Conservation (phyloP, 2,329 filamentous ascomycete species). For the Scedosporium boydii region DNA sequence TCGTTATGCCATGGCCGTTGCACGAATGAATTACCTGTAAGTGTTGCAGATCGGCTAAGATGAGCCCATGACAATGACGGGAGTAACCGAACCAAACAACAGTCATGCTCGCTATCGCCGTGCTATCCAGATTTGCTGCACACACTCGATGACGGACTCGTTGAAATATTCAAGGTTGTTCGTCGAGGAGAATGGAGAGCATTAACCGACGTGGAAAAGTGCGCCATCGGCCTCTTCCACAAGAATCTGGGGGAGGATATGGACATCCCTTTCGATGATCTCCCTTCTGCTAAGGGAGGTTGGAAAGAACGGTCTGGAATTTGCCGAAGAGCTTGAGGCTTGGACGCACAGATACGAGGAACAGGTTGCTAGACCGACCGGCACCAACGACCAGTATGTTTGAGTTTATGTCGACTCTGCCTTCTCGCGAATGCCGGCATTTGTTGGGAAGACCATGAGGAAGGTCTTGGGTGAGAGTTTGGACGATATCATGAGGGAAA, state of each 20-base stretch:
- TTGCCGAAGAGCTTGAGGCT: not conserved
- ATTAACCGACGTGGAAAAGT: not conserved
- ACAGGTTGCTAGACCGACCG: not conserved
- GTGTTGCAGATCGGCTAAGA: not conserved
- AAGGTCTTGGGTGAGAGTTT: no score
- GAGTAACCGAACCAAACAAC: no score
- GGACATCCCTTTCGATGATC: not conserved
- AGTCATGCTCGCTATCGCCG: not conserved
- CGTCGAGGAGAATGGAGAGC: not conserved
- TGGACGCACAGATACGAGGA: not conserved
- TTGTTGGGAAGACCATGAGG: no score
- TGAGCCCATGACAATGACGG: no score
- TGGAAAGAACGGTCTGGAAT: not conserved
- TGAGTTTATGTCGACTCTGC: no score
- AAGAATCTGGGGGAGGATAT: not conserved
- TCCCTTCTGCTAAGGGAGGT: not conserved
- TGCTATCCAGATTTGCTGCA: not conserved
- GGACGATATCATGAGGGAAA: no score
- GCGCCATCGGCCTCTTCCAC: not conserved
- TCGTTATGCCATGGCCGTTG: not conserved
- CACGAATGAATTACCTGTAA: not conserved
- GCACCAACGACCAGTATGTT: no score
- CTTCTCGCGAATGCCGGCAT: no score
- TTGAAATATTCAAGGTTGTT: not conserved
- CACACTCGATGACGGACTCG: not conserved